Percentiles rank a stretch among this genome's conserved stretches.
phyloP scores from a whole-genome alignment of 208 protist genomes.

The Entamoeba moshkovskii region DNA sequence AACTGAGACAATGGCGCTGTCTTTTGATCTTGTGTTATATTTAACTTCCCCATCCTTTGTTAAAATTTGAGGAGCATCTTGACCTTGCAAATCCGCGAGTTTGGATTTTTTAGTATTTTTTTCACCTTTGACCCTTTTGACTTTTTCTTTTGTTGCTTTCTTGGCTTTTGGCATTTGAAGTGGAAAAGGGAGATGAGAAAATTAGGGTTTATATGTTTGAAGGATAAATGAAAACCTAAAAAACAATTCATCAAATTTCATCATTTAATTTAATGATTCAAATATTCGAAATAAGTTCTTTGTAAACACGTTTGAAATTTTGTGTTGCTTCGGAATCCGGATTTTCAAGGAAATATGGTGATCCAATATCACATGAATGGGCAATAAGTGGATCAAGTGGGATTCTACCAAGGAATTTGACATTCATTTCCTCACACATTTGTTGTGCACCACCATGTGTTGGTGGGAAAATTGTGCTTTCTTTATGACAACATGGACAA shows the following conservation, averaged over 20 bases:
- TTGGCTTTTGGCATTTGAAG: background rate
- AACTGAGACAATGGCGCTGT: background rate
- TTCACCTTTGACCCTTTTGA: background rate
- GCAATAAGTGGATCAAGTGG: background rate
- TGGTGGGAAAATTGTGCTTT: slow-evolving; percentile 14
- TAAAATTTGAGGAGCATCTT: background rate
- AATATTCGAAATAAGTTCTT: background rate
- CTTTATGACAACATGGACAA: slow-evolving; percentile 23
- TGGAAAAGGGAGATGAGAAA: too few species aligned
- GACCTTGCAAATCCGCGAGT: background rate
- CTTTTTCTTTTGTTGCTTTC: background rate
- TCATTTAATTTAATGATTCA: background rate
- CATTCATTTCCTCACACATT: background rate
- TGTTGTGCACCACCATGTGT: background rate
- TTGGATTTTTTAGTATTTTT: background rate
- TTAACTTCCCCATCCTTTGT: background rate
- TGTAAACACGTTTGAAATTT: background rate
- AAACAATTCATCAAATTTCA: background rate
- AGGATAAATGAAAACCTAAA: background rate
- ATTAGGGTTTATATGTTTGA: background rate
- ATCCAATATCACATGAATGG: background rate
- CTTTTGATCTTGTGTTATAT: background rate
- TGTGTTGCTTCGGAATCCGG: background rate
- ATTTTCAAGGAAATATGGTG: background rate
- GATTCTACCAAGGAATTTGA: background rate